A percentile compares a stretch with the other conserved stretches of the same genome.
Conservation (phyloP, 2,329 filamentous ascomycete genomes). For the Colletotrichum scovillei region DNA sequence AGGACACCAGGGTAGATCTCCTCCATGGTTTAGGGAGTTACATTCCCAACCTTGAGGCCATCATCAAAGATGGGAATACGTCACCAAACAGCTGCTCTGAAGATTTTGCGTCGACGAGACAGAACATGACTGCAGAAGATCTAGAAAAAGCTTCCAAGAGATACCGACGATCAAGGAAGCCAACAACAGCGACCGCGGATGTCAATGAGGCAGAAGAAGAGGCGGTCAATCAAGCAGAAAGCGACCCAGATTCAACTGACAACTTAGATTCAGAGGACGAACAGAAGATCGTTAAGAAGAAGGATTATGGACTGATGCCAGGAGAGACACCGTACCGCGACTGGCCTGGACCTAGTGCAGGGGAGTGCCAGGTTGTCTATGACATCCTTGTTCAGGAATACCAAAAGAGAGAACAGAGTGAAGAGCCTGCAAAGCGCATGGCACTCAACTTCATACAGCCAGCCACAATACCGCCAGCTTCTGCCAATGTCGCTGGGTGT, state of each 20-base stretch:
- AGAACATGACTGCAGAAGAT: not conserved
- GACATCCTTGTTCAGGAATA: conserved; percentile 73
- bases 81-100: not conserved
- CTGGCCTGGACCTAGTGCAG: conserved; percentile 71
- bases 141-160: not conserved
- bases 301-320: conserved; percentile 63
- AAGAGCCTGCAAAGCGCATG: not conserved
- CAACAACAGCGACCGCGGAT: not conserved
- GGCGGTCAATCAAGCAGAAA: not conserved
- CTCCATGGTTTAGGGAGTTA: not conserved
- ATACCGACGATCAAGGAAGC: not conserved
- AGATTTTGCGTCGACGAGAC: not conserved
- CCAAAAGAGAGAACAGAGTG: not conserved
- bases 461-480: conserved; percentile 75
- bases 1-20: not conserved
- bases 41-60: not conserved
- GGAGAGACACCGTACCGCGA: conserved; percentile 75
- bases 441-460: conserved; percentile 65
- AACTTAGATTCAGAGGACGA: not conserved
- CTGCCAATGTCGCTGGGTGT: conserved; percentile 76
- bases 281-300: conserved; percentile 43
- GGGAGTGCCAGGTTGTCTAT: conserved; percentile 77
- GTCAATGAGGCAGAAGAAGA: not conserved
- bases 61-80: not conserved
- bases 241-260: not conserved